These are phyloP conservation scores for Hypoxylon perforatum DNA, from an alignment of 495 filamentous ascomycete species.

Conservation along the genomic window DNA sequence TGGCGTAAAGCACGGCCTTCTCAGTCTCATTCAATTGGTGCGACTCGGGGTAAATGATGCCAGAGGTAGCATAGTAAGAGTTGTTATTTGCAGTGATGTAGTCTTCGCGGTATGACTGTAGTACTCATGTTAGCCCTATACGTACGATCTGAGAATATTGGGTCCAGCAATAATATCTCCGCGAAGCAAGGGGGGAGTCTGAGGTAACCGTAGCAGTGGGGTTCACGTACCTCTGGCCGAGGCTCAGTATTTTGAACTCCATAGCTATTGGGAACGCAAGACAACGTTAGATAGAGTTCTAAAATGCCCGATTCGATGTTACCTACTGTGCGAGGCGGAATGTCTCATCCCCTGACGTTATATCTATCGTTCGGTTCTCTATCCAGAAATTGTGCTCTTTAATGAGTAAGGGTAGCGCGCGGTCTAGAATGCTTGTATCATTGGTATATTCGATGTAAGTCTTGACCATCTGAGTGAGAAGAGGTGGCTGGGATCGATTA, in stretches of 20 bases:
- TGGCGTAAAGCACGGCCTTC: constrained; percentile 54
- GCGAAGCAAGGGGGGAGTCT: background rate
- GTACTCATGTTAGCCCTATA: constrained; percentile 10
- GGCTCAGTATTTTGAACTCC: constrained; percentile 60
- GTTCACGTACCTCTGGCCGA: constrained; percentile 51
- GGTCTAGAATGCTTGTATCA: constrained; percentile 58
- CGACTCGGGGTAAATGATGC: constrained; percentile 60
- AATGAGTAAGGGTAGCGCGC: constrained; percentile 59
- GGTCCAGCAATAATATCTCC: background rate
- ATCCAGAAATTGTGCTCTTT: constrained; percentile 62
- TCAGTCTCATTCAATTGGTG: constrained; percentile 52
- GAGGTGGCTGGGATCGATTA: constrained; percentile 60
- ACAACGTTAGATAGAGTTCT: background rate
- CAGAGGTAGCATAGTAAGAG: constrained; percentile 56
- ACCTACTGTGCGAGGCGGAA: constrained; percentile 57
- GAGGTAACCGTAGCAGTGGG: background rate
- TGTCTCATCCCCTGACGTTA: constrained; percentile 47
- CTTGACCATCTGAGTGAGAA: constrained; percentile 62
- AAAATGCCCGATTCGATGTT: background rate
- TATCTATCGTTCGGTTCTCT: constrained; percentile 54
- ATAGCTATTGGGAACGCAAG: constrained; percentile 46
- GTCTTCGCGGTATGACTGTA: constrained; percentile 58
- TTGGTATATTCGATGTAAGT: constrained; percentile 61
- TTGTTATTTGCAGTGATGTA: constrained; percentile 58
- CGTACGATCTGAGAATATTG: background rate